Evolutionary conservation across 208 protist genomes (phyloP).

Genomic region (Acanthamoeba lenticulata): DNA sequence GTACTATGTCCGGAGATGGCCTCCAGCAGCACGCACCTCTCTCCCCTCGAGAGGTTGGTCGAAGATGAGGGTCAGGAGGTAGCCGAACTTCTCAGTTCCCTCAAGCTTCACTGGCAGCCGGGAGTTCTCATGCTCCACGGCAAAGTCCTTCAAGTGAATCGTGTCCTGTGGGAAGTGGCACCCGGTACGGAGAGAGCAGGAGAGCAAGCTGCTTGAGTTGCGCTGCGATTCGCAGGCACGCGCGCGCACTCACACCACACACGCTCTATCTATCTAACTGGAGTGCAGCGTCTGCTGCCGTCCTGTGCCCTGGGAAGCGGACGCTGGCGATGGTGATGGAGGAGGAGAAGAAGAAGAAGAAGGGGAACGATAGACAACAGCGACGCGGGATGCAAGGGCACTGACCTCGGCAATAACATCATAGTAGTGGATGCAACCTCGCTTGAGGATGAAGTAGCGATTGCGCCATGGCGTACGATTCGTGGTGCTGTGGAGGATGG

Average conservation of each 20-base stretch:
- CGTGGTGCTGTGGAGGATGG: conserved; percentile 4
- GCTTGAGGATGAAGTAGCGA: conserved; percentile 60
- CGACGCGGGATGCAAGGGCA: no score
- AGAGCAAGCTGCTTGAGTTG: not conserved
- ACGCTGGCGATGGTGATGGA: no score
- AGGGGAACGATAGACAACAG: no score
- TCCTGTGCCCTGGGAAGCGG: no score
- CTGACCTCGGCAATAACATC: conserved; percentile 50
- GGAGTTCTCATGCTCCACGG: not conserved
- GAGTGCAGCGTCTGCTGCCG: no score
- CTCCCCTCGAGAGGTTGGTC: not conserved
- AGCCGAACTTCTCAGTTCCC: not conserved
- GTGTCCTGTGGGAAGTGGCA: not conserved
- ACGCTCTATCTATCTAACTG: no score
- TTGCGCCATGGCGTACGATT: conserved; percentile 51
- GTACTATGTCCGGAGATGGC: not conserved
- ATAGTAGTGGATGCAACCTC: conserved; percentile 56
- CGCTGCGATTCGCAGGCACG: not conserved
- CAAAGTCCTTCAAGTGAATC: conserved; percentile 31
- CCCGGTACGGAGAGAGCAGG: no score
- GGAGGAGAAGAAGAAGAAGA: no score
- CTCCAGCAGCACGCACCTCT: not conserved
- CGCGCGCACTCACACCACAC: no score
- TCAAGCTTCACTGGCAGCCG: conserved; percentile 21
- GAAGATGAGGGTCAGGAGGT: conserved; percentile 51